A percentile compares a stretch with the other conserved stretches of the same genome.
These are phyloP conservation scores for Saccharomycopsis oosterbeekiorum DNA, from an alignment of 805 yeast species.

Conservation along the genomic window DNA sequence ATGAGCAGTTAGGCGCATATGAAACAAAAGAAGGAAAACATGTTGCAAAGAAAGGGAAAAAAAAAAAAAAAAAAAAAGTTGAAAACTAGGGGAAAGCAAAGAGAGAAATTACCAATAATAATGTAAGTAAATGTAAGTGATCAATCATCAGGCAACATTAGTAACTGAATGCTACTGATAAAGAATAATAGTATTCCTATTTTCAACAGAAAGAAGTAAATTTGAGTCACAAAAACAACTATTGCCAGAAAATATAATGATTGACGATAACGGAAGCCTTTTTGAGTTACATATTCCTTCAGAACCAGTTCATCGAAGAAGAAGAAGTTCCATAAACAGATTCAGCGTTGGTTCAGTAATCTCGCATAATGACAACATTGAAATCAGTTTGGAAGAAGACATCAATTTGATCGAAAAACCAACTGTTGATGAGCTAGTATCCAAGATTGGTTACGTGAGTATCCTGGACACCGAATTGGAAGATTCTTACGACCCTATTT, in stretches of 20 bases:
- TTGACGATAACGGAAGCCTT: background rate
- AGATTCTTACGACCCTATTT: conserved; percentile 1
- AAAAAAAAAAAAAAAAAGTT: background rate
- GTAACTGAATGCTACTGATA: no score
- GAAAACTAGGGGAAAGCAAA: background rate
- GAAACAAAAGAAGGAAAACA: background rate
- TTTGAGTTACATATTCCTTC: background rate
- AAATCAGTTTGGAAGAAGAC: conserved; percentile 12
- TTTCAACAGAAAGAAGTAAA: no score
- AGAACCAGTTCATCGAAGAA: conserved; percentile 2
- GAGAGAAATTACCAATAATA: background rate
- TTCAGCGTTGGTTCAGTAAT: conserved; percentile 16
- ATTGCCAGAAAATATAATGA: background rate
- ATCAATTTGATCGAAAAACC: background rate
- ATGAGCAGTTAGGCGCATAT: background rate
- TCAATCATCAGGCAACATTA: no score
- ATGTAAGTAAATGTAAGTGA: no score
- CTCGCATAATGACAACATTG: conserved; percentile 12
- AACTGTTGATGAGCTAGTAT: background rate
- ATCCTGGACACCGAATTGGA: background rate
- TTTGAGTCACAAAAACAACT: no score
- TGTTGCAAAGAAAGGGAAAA: background rate
- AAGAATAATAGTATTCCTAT: no score
- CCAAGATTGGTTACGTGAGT: background rate
- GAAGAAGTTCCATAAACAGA: conserved; percentile 15